Base-by-base conservation (phyloP, 768 basidiomycete species). In the Leccinum subtestaceum region DNA sequence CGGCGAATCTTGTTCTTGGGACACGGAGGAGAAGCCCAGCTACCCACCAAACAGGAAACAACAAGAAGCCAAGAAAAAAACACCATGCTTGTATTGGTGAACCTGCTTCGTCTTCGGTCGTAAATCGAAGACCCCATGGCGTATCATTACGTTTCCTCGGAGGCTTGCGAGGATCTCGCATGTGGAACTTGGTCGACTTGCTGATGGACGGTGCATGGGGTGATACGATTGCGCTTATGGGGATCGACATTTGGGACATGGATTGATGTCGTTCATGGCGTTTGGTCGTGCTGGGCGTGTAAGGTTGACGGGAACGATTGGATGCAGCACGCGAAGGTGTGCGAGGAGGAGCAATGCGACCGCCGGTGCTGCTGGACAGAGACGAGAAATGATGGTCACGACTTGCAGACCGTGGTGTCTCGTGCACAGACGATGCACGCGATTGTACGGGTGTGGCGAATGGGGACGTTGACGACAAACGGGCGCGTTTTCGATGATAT, bases 141-240 rank as follows among this genome's bases (percentile, higher is more conserved):
- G 89, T 90, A 53, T 77, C 74, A 57, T 81, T 79, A 4, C 81
- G 66, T 58, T 69, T 72, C 47, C 80, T 83, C 1, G 82, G 79
- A 5, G 88, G 88, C 63, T 78, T 86, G 19, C 84, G 81, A 0
- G 89, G 90, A 71, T 92, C 90, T 34, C 87, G 84, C 90, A 92
- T 92, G 66, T 91, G 88, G 64, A 85, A 92, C 17, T 77, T 79
- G 29, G 81, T 72, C 12, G 84, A 84, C 48, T 75, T 78, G 38
- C 78, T 74, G 40, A 93, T 66, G 8, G 90, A 91, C 5, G 89
- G 90, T 25, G 87, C 89, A 65, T 88, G 89, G 0, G 90, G 89
- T 3, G 88, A 85, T 46, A 93, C 80, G 62, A 91, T 76, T 3
- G 90, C 90, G 43, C 87, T 87, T 56, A 93, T 82, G 3, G 90